A percentile compares a stretch with the other conserved stretches of the same genome.
phyloP scores from a whole-genome alignment of 129 eudicot genomes.

The Centaurea solstitialis region DNA sequence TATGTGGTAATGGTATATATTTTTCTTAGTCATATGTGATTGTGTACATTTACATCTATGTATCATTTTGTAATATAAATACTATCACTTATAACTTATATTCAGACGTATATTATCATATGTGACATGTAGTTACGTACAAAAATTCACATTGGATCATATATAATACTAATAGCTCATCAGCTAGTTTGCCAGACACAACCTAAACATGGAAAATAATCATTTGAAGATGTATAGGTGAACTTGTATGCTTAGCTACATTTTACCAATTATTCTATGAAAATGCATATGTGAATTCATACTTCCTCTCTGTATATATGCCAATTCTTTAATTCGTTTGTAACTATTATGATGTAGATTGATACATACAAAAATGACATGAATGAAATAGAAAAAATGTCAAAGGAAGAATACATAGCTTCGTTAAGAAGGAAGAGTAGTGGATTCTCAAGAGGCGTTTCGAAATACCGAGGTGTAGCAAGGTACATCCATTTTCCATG shows the following conservation, averaged over 20 bases:
- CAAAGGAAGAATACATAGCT: slow-evolving; percentile 63
- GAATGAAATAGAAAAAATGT: slow-evolving; percentile 56
- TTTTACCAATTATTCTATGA: not conserved
- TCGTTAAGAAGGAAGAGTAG: slow-evolving; percentile 55
- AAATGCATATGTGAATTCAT: not conserved
- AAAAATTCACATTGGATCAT: too few species aligned
- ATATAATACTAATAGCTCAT: too few species aligned
- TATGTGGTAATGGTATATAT: too few species aligned
- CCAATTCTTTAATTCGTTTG: not conserved
- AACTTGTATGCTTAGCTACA: too few species aligned
- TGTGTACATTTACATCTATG: too few species aligned
- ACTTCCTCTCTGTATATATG: not conserved
- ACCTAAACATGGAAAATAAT: too few species aligned
- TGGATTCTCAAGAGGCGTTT: slow-evolving; percentile 79
- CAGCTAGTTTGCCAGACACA: too few species aligned
- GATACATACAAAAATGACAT: slow-evolving; percentile 51
- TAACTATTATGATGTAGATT: slow-evolving; percentile 39
- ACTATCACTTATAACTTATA: too few species aligned
- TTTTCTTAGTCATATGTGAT: too few species aligned
- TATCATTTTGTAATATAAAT: too few species aligned
- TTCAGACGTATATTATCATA: too few species aligned
- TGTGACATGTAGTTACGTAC: too few species aligned
- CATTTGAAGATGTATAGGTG: not conserved
- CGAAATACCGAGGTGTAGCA: slow-evolving; percentile 86
- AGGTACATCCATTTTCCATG: slow-evolving; percentile 29